Evolutionary conservation across 2,329 filamentous ascomycete species (phyloP).

Genomic region (Diplodia scrobiculata): DNA sequence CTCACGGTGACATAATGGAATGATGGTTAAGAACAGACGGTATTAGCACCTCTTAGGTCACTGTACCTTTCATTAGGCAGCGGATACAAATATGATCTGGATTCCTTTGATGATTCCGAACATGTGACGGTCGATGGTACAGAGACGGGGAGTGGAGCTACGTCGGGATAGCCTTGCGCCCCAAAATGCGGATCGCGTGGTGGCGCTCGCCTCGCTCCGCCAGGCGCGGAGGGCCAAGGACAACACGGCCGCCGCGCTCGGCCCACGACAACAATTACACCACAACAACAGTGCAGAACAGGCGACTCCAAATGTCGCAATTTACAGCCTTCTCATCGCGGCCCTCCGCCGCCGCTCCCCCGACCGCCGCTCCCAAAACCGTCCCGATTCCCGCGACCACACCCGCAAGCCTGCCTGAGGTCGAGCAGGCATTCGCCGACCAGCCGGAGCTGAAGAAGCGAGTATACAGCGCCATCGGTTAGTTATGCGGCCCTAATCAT

Average conservation of each 20-base stretch:
- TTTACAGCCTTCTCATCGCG: constrained; percentile 25
- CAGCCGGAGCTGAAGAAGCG: constrained; percentile 43
- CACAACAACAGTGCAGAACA: not conserved
- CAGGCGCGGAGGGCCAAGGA: constrained; percentile 13
- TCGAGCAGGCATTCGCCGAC: constrained; percentile 38
- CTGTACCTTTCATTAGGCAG: not conserved
- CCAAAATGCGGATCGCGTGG: constrained; percentile 27
- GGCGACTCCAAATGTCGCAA: constrained; percentile 14
- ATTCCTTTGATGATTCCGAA: not conserved
- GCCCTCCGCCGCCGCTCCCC: constrained; percentile 11
- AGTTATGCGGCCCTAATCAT: constrained; percentile 10
- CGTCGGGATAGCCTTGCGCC: constrained; percentile 24
- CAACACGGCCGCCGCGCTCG: constrained; percentile 11
- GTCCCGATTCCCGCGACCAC: not conserved
- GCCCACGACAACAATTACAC: constrained; percentile 9
- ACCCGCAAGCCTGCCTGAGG: constrained; percentile 13
- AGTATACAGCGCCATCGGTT: constrained; percentile 44
- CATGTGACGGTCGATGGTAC: not conserved
- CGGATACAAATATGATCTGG: not conserved
- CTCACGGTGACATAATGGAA: not conserved
- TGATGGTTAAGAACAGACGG: not conserved
- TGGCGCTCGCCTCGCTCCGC: constrained; percentile 20
- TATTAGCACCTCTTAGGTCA: not conserved
- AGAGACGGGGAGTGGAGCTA: not conserved
- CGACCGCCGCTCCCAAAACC: not conserved